Evolutionary conservation across 2,329 filamentous ascomycete genomes (phyloP).

Genomic region (Myriosclerotinia curreyana): DNA sequence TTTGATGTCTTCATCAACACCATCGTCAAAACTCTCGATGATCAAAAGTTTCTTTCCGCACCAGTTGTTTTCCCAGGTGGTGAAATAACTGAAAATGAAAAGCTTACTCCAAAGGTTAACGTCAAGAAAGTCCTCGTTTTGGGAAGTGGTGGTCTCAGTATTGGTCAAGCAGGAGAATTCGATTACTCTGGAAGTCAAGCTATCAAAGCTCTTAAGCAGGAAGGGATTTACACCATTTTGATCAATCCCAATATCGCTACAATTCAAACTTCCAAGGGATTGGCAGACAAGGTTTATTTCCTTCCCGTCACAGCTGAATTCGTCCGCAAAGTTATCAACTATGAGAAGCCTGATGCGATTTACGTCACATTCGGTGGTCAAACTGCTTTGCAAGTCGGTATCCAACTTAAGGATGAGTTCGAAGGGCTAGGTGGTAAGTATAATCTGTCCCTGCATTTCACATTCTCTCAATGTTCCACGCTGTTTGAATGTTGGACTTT

Average conservation of each 20-base stretch:
- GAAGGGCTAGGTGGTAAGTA: constrained; percentile 11
- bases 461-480: not conserved
- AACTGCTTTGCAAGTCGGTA: constrained; percentile 93
- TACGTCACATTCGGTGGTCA: constrained; percentile 97
- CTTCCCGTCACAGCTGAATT: constrained; percentile 97
- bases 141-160: constrained; percentile 89
- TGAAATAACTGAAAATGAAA: constrained; percentile 73
- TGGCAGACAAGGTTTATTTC: constrained; percentile 97
- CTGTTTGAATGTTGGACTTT: not conserved
- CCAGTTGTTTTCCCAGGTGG: constrained; percentile 88
- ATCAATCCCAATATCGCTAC: constrained; percentile 99
- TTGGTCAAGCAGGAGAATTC: constrained; percentile 97
- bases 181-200: constrained; percentile 96
- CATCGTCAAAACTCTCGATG: constrained; percentile 67
- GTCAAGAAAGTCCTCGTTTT: constrained; percentile 98
- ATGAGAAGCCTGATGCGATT: constrained; percentile 92
- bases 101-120: constrained; percentile 73
- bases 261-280: constrained; percentile 93
- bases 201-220: constrained; percentile 94
- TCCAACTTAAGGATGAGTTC: constrained; percentile 82
- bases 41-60: constrained; percentile 62
- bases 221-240: constrained; percentile 83
- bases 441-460: not conserved
- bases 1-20: constrained; percentile 96
- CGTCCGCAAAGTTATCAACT: constrained; percentile 94